Conservation (phyloP, 164 flowering plant species). For the Piper longum region DNA sequence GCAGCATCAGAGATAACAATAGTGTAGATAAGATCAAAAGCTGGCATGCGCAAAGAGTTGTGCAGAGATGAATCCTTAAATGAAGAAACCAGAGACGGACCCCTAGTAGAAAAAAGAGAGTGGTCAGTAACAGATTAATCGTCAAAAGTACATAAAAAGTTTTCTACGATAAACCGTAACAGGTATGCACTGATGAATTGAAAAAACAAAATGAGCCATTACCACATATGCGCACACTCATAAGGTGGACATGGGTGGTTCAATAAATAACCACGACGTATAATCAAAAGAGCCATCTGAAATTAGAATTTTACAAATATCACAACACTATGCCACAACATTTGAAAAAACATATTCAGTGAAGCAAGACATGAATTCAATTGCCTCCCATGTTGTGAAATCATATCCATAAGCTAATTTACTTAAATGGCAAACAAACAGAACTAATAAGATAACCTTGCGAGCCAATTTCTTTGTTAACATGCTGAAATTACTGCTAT, state of each 20-base stretch:
- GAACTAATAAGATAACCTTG: conserved; percentile 42
- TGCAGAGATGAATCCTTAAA: conserved; percentile 75
- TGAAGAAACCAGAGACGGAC: conserved; percentile 73
- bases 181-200: not conserved
- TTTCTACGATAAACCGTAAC: too few relatives aligned
- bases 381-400: not conserved
- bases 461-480: conserved; percentile 72
- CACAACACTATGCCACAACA: conserved; percentile 6
- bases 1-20: conserved; percentile 85
- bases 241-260: conserved; percentile 91
- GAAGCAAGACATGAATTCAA: too few relatives aligned
- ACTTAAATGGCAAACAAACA: not conserved
- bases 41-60: conserved; percentile 74
- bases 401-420: too few relatives aligned
- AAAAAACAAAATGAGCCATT: conserved; percentile 12
- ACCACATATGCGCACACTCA: conserved; percentile 98
- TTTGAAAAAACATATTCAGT: not conserved
- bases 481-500: conserved; percentile 81
- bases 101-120: conserved; percentile 34
- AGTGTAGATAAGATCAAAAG: conserved; percentile 76
- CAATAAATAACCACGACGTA: conserved; percentile 83
- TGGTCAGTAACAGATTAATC: not conserved
- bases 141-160: too few relatives aligned
- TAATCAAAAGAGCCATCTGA: conserved; percentile 82
- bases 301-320: conserved; percentile 25